phyloP scores from a whole-genome alignment of 306 rosid species.

The Alnus rubra region DNA sequence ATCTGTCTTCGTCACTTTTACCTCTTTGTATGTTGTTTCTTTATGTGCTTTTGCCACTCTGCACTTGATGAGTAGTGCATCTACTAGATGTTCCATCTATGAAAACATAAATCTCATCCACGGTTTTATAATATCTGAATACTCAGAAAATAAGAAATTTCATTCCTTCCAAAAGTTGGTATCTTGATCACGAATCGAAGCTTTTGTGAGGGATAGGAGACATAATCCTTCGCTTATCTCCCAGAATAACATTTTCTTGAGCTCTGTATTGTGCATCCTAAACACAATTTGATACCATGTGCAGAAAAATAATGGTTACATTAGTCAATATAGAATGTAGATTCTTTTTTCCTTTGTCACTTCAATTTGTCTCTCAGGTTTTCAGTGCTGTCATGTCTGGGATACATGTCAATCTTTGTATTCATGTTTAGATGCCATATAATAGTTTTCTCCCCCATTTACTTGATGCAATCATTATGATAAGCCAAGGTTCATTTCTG shows the following conservation, averaged over 20 bases:
- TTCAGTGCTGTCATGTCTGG: background rate
- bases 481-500: background rate
- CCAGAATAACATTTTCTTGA: background rate
- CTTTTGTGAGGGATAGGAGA: background rate
- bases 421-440: background rate
- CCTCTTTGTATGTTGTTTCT: background rate
- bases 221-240: background rate
- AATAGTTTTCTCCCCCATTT: background rate
- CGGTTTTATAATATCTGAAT: background rate
- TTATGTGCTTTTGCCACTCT: background rate
- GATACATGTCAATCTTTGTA: background rate
- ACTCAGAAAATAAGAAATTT: background rate
- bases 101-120: background rate
- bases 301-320: background rate
- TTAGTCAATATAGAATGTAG: conserved; percentile 2
- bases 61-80: background rate
- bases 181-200: background rate
- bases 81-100: background rate
- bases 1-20: background rate
- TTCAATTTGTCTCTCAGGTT: conserved; percentile 8
- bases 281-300: background rate
- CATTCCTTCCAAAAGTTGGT: background rate
- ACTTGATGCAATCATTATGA: background rate
- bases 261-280: background rate
- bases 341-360: conserved; percentile 10